Percentiles rank a stretch among this genome's conserved stretches.
Evolutionary conservation across 1,139 yeast genomes (phyloP).

Genomic region (Wickerhamomyces sp.): DNA sequence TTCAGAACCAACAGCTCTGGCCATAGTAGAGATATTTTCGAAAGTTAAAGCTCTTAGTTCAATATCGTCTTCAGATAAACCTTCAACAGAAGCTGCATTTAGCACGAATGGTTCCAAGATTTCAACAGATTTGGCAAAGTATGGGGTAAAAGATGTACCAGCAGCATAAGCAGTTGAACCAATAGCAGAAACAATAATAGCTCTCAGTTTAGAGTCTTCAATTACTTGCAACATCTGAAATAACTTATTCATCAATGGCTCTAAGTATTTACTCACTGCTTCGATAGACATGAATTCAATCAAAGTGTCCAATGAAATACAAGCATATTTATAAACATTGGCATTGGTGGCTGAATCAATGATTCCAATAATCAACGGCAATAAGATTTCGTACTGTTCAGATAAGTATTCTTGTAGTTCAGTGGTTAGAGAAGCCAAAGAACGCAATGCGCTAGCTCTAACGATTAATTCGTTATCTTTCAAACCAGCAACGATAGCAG

Average conservation of each 20-base stretch:
- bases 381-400: conserved; percentile 71
- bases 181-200: conserved; percentile 91
- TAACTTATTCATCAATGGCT: conserved; percentile 85
- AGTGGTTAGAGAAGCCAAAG: conserved; percentile 71
- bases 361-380: conserved; percentile 83
- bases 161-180: conserved; percentile 97
- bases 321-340: conserved; percentile 86
- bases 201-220: conserved; percentile 62
- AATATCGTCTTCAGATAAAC: conserved; percentile 72
- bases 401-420: conserved; percentile 86
- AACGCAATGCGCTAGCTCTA: conserved; percentile 80
- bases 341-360: conserved; percentile 84
- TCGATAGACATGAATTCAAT: conserved; percentile 89
- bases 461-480: conserved; percentile 76
- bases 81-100: conserved; percentile 61
- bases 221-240: conserved; percentile 71
- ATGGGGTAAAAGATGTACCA: conserved; percentile 83
- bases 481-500: conserved; percentile 70
- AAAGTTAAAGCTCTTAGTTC: conserved; percentile 88
- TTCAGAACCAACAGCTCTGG: conserved; percentile 93
- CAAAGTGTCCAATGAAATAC: conserved; percentile 85
- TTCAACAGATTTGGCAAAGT: conserved; percentile 75
- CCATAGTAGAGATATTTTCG: conserved; percentile 92
- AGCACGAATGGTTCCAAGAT: conserved; percentile 77
- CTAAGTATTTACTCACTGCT: conserved; percentile 76